Conservation (phyloP, 768 basidiomycete genomes). For the Pisolithus marmoratus region DNA sequence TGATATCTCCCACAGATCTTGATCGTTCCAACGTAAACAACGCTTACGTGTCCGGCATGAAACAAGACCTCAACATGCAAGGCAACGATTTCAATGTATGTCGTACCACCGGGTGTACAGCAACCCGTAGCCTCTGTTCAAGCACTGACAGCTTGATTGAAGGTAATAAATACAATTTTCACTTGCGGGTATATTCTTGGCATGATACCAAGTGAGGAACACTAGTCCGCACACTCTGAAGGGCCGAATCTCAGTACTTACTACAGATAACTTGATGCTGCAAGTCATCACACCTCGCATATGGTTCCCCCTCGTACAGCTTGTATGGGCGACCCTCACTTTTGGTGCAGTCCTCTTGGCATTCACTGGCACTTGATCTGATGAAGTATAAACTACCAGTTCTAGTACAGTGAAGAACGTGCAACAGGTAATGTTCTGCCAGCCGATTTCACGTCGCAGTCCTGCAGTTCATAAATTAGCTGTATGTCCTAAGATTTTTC, state of each 20-base stretch:
- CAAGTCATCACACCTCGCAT: slow-evolving; percentile 58
- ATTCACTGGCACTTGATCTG: neutral
- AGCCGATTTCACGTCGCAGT: neutral
- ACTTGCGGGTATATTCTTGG: slow-evolving; percentile 73
- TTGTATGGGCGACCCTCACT: slow-evolving; percentile 64
- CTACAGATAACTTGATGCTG: slow-evolving; percentile 57
- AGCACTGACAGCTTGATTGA: neutral
- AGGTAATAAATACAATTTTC: slow-evolving; percentile 67
- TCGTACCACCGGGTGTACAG: neutral
- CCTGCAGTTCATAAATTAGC: slow-evolving; percentile 27
- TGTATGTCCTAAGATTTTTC: slow-evolving; percentile 67
- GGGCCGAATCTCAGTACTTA: slow-evolving; percentile 1
- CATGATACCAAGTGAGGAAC: slow-evolving; percentile 56
- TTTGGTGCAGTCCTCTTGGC: slow-evolving; percentile 36
- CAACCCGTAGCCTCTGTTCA: no score
- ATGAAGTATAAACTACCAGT: slow-evolving; percentile 28
- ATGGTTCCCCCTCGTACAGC: slow-evolving; percentile 62
- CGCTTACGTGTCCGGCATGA: slow-evolving; percentile 79
- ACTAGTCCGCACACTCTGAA: neutral
- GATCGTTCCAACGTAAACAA: slow-evolving; percentile 66
- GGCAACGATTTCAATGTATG: slow-evolving; percentile 59
- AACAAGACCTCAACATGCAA: slow-evolving; percentile 59
- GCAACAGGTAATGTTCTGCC: slow-evolving; percentile 38
- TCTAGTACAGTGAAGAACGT: slow-evolving; percentile 52
- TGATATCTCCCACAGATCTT: slow-evolving; percentile 38